phyloP scores from a whole-genome alignment of 257 asterid genomes.

The Thymus mandschuricus region DNA sequence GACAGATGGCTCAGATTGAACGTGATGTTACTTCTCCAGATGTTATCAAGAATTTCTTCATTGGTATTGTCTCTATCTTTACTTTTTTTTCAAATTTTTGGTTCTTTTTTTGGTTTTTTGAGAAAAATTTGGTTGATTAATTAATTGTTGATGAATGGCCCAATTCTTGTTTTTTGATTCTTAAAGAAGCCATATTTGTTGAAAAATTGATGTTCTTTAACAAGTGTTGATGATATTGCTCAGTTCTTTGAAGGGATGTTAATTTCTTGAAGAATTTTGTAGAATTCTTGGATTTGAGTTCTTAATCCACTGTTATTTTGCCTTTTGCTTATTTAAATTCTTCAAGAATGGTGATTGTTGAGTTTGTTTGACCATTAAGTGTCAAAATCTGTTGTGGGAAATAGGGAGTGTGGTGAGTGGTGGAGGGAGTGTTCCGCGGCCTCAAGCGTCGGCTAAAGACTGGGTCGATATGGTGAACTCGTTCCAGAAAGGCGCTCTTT shows the following conservation, averaged over 20 bases:
- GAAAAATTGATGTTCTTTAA: too few relatives aligned
- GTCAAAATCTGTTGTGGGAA: background rate
- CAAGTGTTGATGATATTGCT: background rate
- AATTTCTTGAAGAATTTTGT: too few relatives aligned
- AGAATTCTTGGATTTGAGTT: background rate
- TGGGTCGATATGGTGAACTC: slow-evolving; percentile 59
- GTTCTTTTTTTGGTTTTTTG: too few relatives aligned
- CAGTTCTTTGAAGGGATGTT: background rate
- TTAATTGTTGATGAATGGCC: too few relatives aligned
- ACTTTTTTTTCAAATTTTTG: background rate
- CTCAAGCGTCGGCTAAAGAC: slow-evolving; percentile 44
- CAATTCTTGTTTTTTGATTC: too few relatives aligned
- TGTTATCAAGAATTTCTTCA: slow-evolving; percentile 35
- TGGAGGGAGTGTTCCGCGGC: slow-evolving; percentile 56
- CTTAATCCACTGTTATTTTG: background rate
- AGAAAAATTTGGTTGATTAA: background rate
- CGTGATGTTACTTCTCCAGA: slow-evolving; percentile 37
- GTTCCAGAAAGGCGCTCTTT: slow-evolving; percentile 48
- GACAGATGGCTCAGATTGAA: slow-evolving; percentile 57
- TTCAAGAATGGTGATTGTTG: background rate
- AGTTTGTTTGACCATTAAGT: background rate
- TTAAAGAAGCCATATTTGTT: background rate
- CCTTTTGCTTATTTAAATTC: background rate
- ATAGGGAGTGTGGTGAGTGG: slow-evolving; percentile 62
- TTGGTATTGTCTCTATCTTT: slow-evolving; percentile 32